Evolutionary conservation across 2,329 filamentous ascomycete genomes (phyloP).

Genomic region (Aspergillus fischeri): DNA sequence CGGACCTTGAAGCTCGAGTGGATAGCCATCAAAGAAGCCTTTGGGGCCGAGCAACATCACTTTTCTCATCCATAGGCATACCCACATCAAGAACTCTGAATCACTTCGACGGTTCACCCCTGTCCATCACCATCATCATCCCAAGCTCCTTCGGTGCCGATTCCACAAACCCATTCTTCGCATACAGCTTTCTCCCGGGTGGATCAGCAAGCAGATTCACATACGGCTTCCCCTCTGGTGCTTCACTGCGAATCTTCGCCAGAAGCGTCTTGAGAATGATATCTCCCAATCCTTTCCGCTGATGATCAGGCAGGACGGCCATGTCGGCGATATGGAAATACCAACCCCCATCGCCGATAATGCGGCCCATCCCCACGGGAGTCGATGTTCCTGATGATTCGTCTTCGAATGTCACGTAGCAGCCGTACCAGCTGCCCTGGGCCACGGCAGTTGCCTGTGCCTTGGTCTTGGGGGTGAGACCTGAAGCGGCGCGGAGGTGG

Average conservation of each 20-base stretch:
- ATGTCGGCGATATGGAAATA: conserved; percentile 52
- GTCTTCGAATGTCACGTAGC: conserved; percentile 31
- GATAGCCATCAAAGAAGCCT: background rate
- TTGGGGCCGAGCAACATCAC: background rate
- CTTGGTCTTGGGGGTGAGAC: conserved; percentile 25
- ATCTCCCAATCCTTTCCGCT: conserved; percentile 46
- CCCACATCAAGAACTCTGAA: background rate
- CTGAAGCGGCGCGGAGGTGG: conserved; percentile 15
- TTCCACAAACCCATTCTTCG: conserved; percentile 46
- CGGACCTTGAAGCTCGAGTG: background rate
- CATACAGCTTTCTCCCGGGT: conserved; percentile 44
- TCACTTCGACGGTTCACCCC: background rate
- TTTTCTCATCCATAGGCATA: background rate
- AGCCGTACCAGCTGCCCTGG: conserved; percentile 43
- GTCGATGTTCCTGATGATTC: background rate
- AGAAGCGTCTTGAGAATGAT: conserved; percentile 43
- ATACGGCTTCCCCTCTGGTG: conserved; percentile 36
- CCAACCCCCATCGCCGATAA: conserved; percentile 50
- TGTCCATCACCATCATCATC: conserved; percentile 28
- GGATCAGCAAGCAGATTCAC: conserved; percentile 47
- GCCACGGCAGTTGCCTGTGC: conserved; percentile 36
- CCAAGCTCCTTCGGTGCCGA: conserved; percentile 32
- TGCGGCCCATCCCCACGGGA: conserved; percentile 48
- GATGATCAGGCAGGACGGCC: conserved; percentile 48
- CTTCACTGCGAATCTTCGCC: conserved; percentile 38